Percentiles rank a stretch among this genome's conserved stretches.
Evolutionary conservation across 495 filamentous ascomycete genomes (phyloP).

Genomic region (Penicillium coffeae): DNA sequence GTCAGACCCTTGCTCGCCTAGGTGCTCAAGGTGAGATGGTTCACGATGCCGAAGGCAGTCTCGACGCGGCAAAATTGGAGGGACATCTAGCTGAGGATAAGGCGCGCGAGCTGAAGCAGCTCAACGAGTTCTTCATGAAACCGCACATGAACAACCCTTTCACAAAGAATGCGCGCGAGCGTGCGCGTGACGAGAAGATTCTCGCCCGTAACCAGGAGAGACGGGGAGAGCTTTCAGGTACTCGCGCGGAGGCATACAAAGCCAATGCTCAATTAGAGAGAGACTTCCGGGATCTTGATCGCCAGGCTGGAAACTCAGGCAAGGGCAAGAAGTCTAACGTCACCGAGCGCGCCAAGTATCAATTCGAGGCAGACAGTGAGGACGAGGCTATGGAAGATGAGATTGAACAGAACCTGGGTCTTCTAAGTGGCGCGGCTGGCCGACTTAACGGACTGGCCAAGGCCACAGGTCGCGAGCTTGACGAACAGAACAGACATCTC

Average conservation of each 20-base stretch:
- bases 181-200: slow-evolving; percentile 57
- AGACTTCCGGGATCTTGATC: slow-evolving; percentile 53
- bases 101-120: slow-evolving; percentile 67
- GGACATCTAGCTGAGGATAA: slow-evolving; percentile 71
- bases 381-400: slow-evolving; percentile 74
- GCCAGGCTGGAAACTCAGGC: slow-evolving; percentile 32
- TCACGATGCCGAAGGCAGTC: slow-evolving; percentile 71
- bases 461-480: slow-evolving; percentile 69
- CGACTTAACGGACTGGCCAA: slow-evolving; percentile 63
- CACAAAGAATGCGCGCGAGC: slow-evolving; percentile 52
- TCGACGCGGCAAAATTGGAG: slow-evolving; percentile 65
- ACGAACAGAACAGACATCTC: slow-evolving; percentile 69
- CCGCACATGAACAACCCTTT: slow-evolving; percentile 73
- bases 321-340: slow-evolving; percentile 49
- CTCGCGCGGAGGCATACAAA: slow-evolving; percentile 59
- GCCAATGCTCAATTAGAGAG: slow-evolving; percentile 56
- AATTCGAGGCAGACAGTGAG: slow-evolving; percentile 73
- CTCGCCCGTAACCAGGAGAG: slow-evolving; percentile 61
- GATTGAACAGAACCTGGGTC: slow-evolving; percentile 63
- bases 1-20: slow-evolving; percentile 64
- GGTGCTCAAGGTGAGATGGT: slow-evolving; percentile 72
- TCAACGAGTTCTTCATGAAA: slow-evolving; percentile 82
- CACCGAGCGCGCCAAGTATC: slow-evolving; percentile 68
- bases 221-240: slow-evolving; percentile 63
- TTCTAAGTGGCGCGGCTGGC: slow-evolving; percentile 55